Evolutionary conservation across 768 basidiomycete species (phyloP), one percentile per base, ranked within the genome.

Genomic region (Tephrocybe sp.): DNA sequence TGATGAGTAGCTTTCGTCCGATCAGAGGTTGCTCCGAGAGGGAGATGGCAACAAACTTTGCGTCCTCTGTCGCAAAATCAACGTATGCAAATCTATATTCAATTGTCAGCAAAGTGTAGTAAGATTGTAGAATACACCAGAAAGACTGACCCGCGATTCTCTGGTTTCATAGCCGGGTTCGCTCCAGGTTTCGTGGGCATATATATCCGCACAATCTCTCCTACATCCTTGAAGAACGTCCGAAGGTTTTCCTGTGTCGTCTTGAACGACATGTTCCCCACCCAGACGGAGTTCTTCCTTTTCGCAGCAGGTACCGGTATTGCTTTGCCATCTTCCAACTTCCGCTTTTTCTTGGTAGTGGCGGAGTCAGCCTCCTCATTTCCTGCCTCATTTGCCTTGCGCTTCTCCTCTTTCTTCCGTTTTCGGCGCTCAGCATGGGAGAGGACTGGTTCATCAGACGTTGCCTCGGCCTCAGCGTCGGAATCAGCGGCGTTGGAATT

Each of bases 211-310:
- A 87, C 90, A 53, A 93, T 83, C 60, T 86, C 87, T 32, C 86
- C 89, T 24, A 73, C 81, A 1, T 77, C 81, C 36, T 81, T 77
- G 64, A 93, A 92, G 68, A 92, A 93, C 25, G 58, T 62, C 36
- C 74, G 77, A 26, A 98, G 70, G n/a, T 85, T 73, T 10, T 88
- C 83, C 50, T 78, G 73, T 0, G 87, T 90, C 45, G 96, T 98
- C 69, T 88, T 89, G 78, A 88, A 98, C 5, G 89, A 79, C 66
- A 98, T 65, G 69, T 98, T 98, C 36, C 96, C 96, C 25, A 98
- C 89, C 96, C 96, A 98, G 41, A 98, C 77, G 4, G 92, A 95
- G 65, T 95, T 85, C 67, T 90, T 83, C 21, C 88, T 82, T 66
- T 84, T 85, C 12, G 65, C 64, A 41, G 66, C 58, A 21, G 64